Evolutionary conservation across 768 basidiomycete genomes (phyloP).

Genomic region (Boletus edulis): DNA sequence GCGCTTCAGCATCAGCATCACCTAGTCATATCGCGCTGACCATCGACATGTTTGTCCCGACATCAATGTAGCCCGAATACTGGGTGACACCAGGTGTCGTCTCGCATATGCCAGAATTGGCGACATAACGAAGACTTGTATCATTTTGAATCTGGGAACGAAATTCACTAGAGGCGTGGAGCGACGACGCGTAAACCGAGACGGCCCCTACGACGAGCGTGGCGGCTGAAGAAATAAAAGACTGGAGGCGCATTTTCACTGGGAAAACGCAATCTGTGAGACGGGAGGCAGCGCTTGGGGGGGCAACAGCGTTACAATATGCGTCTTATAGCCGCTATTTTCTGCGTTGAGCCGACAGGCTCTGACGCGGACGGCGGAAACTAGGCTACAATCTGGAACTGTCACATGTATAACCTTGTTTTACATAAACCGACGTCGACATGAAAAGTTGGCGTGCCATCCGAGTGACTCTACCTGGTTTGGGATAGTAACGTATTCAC

Average conservation of each 20-base stretch:
- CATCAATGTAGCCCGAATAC: conserved; percentile 60
- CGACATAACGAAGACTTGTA: conserved; percentile 45
- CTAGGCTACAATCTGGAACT: too few species aligned
- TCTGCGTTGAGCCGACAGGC: too few species aligned
- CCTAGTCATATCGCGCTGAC: conserved; percentile 29
- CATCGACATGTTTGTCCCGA: conserved; percentile 58
- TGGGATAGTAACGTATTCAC: too few species aligned
- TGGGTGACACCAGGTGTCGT: conserved; percentile 62
- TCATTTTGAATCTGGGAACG: conserved; percentile 19
- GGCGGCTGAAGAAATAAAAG: background rate
- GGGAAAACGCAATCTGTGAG: background rate
- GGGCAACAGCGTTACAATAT: too few species aligned
- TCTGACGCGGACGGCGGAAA: too few species aligned
- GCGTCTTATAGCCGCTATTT: too few species aligned
- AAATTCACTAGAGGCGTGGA: background rate
- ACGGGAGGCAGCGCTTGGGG: too few species aligned
- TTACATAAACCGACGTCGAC: too few species aligned
- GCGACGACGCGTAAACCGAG: background rate
- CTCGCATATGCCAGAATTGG: conserved; percentile 63
- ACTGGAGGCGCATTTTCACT: conserved; percentile 14
- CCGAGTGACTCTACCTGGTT: too few species aligned
- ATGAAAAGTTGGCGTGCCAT: too few species aligned
- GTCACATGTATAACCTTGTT: too few species aligned
- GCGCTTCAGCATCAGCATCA: background rate
- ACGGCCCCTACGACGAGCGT: background rate